Evolutionary conservation across 129 eudicot species (phyloP).

Genomic region (Smallanthus sonchifolius): DNA sequence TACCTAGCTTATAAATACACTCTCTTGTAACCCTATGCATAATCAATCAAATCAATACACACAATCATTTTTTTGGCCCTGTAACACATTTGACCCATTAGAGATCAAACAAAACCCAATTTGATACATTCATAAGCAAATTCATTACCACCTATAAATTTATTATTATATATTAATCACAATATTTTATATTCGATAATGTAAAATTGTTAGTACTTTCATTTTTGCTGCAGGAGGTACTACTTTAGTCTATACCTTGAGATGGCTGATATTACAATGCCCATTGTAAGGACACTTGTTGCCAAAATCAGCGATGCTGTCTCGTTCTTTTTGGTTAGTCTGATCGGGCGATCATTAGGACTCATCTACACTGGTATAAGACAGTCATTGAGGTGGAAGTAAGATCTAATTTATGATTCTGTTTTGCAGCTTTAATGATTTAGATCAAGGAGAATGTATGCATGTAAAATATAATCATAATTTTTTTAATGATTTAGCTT

Average conservation of each 20-base stretch:
- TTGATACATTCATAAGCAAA: neutral
- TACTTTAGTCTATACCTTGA: slow-evolving; percentile 89
- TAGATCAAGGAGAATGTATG: slow-evolving; percentile 20
- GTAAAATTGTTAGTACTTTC: neutral
- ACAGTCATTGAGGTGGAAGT: slow-evolving; percentile 81
- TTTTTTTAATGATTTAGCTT: neutral
- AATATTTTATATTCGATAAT: neutral
- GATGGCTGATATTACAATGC: slow-evolving; percentile 77
- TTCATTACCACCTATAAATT: neutral
- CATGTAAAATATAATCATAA: slow-evolving; percentile 5
- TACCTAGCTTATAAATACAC: neutral
- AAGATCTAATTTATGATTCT: slow-evolving; percentile 20
- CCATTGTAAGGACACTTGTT: slow-evolving; percentile 51
- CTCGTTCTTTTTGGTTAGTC: slow-evolving; percentile 81
- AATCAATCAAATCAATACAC: neutral
- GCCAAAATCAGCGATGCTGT: slow-evolving; percentile 83
- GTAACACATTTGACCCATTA: neutral
- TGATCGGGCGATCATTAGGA: slow-evolving; percentile 93
- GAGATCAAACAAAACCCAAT: neutral
- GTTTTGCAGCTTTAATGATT: slow-evolving; percentile 16
- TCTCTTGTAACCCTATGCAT: neutral
- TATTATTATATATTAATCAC: neutral
- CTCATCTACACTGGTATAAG: slow-evolving; percentile 94
- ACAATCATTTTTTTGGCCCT: neutral
- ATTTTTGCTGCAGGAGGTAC: slow-evolving; percentile 71